Conservation (phyloP, 2,329 filamentous ascomycete genomes). For the Xylariales sp. region DNA sequence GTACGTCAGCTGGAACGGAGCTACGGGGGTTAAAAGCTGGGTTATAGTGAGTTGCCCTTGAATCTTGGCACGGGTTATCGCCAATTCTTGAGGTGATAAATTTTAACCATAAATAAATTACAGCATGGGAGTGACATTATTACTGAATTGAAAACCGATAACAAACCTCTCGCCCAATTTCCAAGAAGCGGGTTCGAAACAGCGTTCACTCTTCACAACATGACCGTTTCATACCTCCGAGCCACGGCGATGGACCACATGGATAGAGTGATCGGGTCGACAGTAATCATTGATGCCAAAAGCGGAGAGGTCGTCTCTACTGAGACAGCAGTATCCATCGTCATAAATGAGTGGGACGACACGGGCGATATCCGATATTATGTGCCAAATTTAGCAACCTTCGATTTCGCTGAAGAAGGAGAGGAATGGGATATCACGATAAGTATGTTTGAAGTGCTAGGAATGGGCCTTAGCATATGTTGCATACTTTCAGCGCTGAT, state of each 20-base stretch:
- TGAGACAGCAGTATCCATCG: background rate
- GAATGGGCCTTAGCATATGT: background rate
- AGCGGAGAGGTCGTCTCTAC: slow-evolving; percentile 1
- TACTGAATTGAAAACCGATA: slow-evolving; percentile 6
- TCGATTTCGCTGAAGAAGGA: background rate
- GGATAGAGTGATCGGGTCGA: slow-evolving; percentile 10
- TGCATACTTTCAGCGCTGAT: background rate
- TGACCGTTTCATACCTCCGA: slow-evolving; percentile 7
- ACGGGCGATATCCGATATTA: background rate
- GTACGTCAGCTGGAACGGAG: slow-evolving; percentile 12
- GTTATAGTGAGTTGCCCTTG: slow-evolving; percentile 8
- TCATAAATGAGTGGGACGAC: background rate
- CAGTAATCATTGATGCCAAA: slow-evolving; percentile 7
- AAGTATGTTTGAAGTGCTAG: background rate
- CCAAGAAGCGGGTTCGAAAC: slow-evolving; percentile 9
- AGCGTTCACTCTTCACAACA: background rate
- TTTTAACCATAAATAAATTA: background rate
- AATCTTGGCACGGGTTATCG: background rate
- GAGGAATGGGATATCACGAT: slow-evolving; percentile 1
- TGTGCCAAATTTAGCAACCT: background rate
- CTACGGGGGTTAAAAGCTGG: slow-evolving; percentile 11
- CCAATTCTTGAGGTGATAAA: background rate
- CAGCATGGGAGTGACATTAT: slow-evolving; percentile 7
- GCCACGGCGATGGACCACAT: slow-evolving; percentile 10
- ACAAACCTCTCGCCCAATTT: slow-evolving; percentile 9